Percentiles rank a stretch among this genome's conserved stretches.
These are phyloP conservation scores for Periconia sp. DNA, from an alignment of 2,329 filamentous ascomycete species.

Conservation along the genomic window DNA sequence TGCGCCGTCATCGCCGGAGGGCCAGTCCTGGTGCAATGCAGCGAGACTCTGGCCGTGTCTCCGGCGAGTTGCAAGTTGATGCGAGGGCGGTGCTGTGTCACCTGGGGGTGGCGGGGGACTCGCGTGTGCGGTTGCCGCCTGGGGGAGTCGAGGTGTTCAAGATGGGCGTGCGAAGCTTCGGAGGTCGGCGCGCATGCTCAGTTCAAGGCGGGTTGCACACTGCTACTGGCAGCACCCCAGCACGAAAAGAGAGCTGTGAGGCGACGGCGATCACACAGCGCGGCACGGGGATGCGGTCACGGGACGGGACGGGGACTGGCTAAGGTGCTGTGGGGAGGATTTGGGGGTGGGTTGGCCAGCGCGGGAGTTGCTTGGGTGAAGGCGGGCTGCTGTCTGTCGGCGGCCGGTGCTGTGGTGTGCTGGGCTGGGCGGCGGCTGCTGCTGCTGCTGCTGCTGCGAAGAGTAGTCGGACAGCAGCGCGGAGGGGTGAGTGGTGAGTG, in stretches of 20 bases:
- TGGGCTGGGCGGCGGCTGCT: too few species aligned
- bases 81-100: slow-evolving; percentile 21
- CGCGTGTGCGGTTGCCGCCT: slow-evolving; percentile 20
- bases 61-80: slow-evolving; percentile 9
- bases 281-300: slow-evolving; percentile 8
- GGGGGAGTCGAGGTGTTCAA: slow-evolving; percentile 23
- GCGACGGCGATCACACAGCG: slow-evolving; percentile 4
- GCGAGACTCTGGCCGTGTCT: slow-evolving; percentile 18
- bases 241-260: slow-evolving; percentile 5
- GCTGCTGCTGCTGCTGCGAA: too few species aligned
- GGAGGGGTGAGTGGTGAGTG: too few species aligned
- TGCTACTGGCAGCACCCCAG: background rate
- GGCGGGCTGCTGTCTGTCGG: slow-evolving; percentile 1
- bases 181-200: slow-evolving; percentile 25
- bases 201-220: slow-evolving; percentile 2
- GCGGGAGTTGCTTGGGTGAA: slow-evolving; percentile 3
- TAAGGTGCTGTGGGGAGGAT: too few species aligned
- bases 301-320: slow-evolving; percentile 7
- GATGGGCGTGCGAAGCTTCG: slow-evolving; percentile 17
- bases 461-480: too few species aligned
- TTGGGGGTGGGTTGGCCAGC: background rate
- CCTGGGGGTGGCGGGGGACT: slow-evolving; percentile 18
- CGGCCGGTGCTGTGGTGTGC: slow-evolving; percentile 4
- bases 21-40: slow-evolving; percentile 13
- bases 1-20: slow-evolving; percentile 45